Evolutionary conservation across 2,329 filamentous ascomycete species (phyloP).

Genomic region (Pseudogymnoascus sp.): DNA sequence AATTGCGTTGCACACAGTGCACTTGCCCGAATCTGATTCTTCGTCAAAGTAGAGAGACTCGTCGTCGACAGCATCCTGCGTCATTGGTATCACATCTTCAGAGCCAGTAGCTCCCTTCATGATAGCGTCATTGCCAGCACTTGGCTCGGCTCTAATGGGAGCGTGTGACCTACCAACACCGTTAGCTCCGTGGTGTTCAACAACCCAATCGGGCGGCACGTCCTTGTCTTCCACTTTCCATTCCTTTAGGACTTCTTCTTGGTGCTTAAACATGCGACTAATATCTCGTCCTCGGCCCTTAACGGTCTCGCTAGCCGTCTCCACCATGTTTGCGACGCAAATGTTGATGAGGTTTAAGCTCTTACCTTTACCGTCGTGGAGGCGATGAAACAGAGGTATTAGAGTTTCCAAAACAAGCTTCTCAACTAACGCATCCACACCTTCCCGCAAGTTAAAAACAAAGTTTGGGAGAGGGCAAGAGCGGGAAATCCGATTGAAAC

Average conservation of each 20-base stretch:
- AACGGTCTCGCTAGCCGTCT: constrained; percentile 37
- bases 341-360: constrained; percentile 80
- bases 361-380: constrained; percentile 63
- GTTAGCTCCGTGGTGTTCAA: background rate
- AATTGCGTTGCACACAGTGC: constrained; percentile 35
- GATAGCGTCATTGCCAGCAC: constrained; percentile 24
- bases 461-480: constrained; percentile 68
- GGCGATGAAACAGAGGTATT: constrained; percentile 63
- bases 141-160: constrained; percentile 20
- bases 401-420: constrained; percentile 63
- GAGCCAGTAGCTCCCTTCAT: constrained; percentile 18
- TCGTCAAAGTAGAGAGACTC: constrained; percentile 19
- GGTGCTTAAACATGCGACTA: constrained; percentile 69
- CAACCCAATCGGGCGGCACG: constrained; percentile 24
- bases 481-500: constrained; percentile 65
- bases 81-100: constrained; percentile 22
- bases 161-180: background rate
- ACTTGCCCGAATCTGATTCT: constrained; percentile 26
- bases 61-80: constrained; percentile 18
- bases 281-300: constrained; percentile 67
- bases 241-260: constrained; percentile 61
- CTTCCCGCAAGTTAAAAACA: constrained; percentile 57
- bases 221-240: constrained; percentile 51
- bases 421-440: constrained; percentile 54
- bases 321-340: constrained; percentile 77